Percentiles rank a stretch among this genome's conserved stretches.
These are phyloP conservation scores for Coemansia sp. DNA, from an alignment of 192 early-diverging fungal genomes.

Conservation along the genomic window DNA sequence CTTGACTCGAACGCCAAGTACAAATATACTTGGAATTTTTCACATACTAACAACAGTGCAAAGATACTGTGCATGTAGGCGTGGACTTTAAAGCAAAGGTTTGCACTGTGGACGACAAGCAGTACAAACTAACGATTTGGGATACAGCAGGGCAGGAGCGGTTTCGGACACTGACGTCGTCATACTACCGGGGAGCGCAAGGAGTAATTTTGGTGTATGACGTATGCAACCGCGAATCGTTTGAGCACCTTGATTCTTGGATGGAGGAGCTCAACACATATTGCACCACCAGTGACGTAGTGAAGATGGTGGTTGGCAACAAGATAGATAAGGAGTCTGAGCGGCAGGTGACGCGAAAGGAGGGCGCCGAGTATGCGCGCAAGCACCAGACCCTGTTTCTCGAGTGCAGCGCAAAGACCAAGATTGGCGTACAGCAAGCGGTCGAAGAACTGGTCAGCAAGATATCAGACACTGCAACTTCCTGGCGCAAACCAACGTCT, in stretches of 20 bases:
- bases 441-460: constrained; percentile 93
- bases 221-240: constrained; percentile 89
- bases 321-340: constrained; percentile 91
- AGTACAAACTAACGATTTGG: constrained; percentile 97
- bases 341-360: constrained; percentile 69
- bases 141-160: constrained; percentile 99
- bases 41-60: neutral
- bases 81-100: constrained; percentile 98
- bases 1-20: neutral
- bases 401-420: constrained; percentile 96
- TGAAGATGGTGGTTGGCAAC: constrained; percentile 98
- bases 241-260: constrained; percentile 93
- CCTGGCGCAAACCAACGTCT: constrained; percentile 61
- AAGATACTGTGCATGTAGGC: constrained; percentile 47
- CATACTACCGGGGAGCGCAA: constrained; percentile 97
- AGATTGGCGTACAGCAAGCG: constrained; percentile 86
- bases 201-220: constrained; percentile 99
- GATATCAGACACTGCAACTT: constrained; percentile 68
- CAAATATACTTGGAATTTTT: neutral
- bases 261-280: constrained; percentile 94
- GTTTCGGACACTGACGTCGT: constrained; percentile 94
- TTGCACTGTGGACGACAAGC: constrained; percentile 76
- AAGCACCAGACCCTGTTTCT: constrained; percentile 91
- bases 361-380: constrained; percentile 89
- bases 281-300: constrained; percentile 78